phyloP scores from a whole-genome alignment of 1,284 basidiomycete genomes.

The Sporisorium exsertum region DNA sequence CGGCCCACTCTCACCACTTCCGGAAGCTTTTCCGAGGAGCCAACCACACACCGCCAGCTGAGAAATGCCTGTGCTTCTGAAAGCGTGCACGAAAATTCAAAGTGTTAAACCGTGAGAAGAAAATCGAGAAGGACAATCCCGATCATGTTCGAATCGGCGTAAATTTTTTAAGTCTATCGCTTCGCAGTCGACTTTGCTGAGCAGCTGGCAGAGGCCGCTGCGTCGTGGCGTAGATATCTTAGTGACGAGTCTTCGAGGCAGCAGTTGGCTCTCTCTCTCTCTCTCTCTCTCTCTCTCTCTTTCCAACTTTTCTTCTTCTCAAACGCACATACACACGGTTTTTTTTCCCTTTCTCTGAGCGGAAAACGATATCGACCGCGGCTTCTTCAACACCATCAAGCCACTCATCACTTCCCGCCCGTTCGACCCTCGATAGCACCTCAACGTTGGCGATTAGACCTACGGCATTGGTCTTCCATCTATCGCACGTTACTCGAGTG shows the following conservation, averaged over 20 bases:
- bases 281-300: background rate
- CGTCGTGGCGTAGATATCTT: too few species aligned
- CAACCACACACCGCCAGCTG: background rate
- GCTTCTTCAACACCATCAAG: background rate
- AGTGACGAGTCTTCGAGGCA: background rate
- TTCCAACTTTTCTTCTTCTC: slow-evolving; percentile 4
- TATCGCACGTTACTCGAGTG: background rate
- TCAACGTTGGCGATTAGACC: background rate
- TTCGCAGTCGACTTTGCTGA: too few species aligned
- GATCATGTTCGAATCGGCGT: background rate
- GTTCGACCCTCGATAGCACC: background rate
- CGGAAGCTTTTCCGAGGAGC: background rate
- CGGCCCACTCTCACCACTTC: background rate
- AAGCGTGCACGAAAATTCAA: background rate
- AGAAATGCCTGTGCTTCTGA: background rate
- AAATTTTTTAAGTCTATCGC: too few species aligned
- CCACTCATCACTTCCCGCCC: background rate
- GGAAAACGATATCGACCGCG: too few species aligned
- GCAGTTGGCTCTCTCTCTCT: too few species aligned
- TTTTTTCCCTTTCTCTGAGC: background rate
- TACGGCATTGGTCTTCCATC: background rate
- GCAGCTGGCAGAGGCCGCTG: background rate
- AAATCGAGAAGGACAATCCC: too few species aligned
- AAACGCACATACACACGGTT: background rate
- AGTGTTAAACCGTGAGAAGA: too few species aligned